These are phyloP conservation scores for Helicocarpus griseus DNA, from an alignment of 2,329 filamentous ascomycete genomes.

Conservation along the genomic window DNA sequence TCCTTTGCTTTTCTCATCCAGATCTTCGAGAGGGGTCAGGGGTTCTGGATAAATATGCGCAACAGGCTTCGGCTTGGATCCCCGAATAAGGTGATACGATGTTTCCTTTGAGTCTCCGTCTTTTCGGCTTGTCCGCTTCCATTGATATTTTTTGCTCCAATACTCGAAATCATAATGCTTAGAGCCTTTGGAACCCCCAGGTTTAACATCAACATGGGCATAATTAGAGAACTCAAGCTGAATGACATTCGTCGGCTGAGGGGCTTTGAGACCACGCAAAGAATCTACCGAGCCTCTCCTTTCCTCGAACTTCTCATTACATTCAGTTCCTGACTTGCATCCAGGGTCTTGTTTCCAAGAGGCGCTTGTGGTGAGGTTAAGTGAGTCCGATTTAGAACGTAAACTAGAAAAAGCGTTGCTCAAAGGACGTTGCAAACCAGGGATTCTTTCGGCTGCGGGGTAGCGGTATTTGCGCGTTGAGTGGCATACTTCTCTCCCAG, in stretches of 20 bases:
- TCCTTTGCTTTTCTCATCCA: constrained; percentile 64
- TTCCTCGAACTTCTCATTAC: constrained; percentile 25
- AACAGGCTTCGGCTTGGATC: constrained; percentile 54
- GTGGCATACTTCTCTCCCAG: constrained; percentile 85
- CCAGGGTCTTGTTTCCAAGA: constrained; percentile 51
- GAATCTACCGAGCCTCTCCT: constrained; percentile 9
- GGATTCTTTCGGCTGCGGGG: constrained; percentile 40
- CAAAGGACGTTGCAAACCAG: constrained; percentile 48
- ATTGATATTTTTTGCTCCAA: constrained; percentile 79
- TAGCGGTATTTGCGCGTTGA: constrained; percentile 62
- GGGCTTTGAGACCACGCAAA: constrained; percentile 1
- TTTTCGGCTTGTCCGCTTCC: constrained; percentile 65
- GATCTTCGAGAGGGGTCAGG: constrained; percentile 59
- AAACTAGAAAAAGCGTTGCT: constrained; percentile 50
- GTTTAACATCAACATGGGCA: constrained; percentile 74
- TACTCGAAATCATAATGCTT: constrained; percentile 89
- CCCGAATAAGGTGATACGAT: constrained; percentile 70
- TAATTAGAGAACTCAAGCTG: constrained; percentile 97
- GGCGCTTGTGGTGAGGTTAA: constrained; percentile 31
- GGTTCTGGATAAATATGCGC: constrained; percentile 80
- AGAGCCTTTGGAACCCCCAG: constrained; percentile 53
- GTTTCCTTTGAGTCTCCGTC: constrained; percentile 54
- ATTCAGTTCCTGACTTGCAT: constrained; percentile 40
- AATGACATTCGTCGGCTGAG: constrained; percentile 62
- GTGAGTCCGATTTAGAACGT: constrained; percentile 45